Percentiles rank a stretch among this genome's conserved stretches.
phyloP scores from a whole-genome alignment of 345 rosid species.

The Eucalyptus pauciflora region DNA sequence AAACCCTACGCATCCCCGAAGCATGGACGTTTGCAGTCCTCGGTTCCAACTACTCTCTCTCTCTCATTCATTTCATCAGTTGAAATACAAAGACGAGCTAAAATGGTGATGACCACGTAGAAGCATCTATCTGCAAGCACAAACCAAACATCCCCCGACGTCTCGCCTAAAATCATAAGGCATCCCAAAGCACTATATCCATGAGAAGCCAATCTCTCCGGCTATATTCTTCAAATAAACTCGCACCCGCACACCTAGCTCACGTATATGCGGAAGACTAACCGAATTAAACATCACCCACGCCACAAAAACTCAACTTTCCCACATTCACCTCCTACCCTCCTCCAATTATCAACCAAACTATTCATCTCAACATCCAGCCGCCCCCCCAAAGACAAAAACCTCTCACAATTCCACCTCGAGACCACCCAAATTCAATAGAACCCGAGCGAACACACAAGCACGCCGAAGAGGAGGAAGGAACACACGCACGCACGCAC shows the following conservation, averaged over 20 bases:
- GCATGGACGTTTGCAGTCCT: too few relatives aligned
- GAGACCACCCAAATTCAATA: too few relatives aligned
- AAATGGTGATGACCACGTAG: neutral
- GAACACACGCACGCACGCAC: neutral
- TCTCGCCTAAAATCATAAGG: neutral
- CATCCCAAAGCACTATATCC: neutral
- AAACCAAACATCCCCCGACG: neutral
- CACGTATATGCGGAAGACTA: neutral
- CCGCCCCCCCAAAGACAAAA: neutral
- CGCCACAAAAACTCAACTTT: neutral
- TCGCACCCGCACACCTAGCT: neutral
- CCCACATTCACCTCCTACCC: neutral
- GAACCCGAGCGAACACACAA: neutral
- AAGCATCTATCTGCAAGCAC: neutral
- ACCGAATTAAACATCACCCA: neutral
- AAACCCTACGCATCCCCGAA: too few relatives aligned
- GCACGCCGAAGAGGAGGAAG: neutral
- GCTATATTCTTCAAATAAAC: neutral
- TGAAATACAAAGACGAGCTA: neutral
- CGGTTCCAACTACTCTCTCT: too few relatives aligned
- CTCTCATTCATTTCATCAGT: neutral
- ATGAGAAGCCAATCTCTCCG: neutral
- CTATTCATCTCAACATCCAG: neutral
- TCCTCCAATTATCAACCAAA: neutral
- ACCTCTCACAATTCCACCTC: neutral